Base-by-base conservation (phyloP, 140 eudicot species). In the Erigeron philadelphicus region DNA sequence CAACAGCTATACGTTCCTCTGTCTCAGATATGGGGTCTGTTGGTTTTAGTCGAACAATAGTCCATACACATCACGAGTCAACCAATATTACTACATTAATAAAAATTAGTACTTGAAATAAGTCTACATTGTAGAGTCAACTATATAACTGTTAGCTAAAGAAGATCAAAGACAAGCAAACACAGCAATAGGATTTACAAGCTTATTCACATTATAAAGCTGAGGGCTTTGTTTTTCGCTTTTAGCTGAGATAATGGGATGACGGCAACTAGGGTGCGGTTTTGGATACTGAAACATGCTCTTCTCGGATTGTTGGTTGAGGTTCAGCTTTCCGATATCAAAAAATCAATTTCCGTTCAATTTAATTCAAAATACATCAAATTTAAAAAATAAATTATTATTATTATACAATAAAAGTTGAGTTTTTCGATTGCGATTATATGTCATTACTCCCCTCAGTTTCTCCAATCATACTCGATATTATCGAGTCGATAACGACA, bases 281-380 rank as follows among this genome's bases (percentile, higher is more conserved):
- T 46, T 54, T 73, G 59, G 31, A 35, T 46, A 63, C 75, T 2
- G 75, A 61, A 44, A 58, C 66, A 66, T 58, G 75, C 53, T 77
- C 84, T 76, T 65, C 77, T 64, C 72, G 68, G 64, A 15, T 67
- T 54, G 52, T 77, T 43, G 70, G 13, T 45, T 72, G 73, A 48
- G 81, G 17, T 73, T 71, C 84, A 23, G 70, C 62, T 69, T 77
- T 88, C 46, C 68, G 80, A 1, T 80, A 83, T 58, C 81, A 72
- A 12, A 83, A 71, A 68, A 88, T 78, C 96, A 93, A 85, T 79
- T 75, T 81, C 61, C 1, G 35, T 25, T 25, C 35, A 25, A 25
- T 25, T 25, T 25, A 25, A 25, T 25, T 25, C 3, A 25, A 25
- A 25, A 25, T 1, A 25, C 35, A 25, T 25, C 2, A 25, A 25